These are phyloP conservation scores for Penicillium soppii DNA, from an alignment of 495 filamentous ascomycete species.

Conservation along the genomic window DNA sequence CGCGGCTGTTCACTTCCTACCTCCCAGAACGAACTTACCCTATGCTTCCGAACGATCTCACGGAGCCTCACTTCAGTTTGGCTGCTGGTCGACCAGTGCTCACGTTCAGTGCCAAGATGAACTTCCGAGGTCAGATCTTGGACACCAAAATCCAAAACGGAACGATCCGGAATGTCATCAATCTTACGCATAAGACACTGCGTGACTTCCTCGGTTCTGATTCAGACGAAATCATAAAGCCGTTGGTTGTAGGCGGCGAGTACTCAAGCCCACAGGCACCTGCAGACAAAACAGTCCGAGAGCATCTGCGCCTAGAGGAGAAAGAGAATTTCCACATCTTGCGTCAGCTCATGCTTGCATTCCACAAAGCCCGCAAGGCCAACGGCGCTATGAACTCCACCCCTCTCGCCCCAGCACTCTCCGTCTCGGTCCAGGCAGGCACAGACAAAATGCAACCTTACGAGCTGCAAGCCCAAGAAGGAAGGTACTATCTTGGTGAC, in stretches of 20 bases:
- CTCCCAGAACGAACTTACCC: conserved; percentile 66
- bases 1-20: conserved; percentile 67
- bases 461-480: conserved; percentile 26
- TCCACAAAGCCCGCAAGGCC: conserved; percentile 35
- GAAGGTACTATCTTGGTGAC: conserved; percentile 48
- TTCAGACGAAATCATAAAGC: background rate
- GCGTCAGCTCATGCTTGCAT: conserved; percentile 40
- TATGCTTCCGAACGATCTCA: conserved; percentile 67
- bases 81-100: conserved; percentile 63
- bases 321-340: conserved; percentile 40
- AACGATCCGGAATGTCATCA: conserved; percentile 67
- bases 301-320: conserved; percentile 33
- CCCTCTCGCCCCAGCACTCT: conserved; percentile 8
- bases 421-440: conserved; percentile 35
- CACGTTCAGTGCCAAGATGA: conserved; percentile 78
- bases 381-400: conserved; percentile 44
- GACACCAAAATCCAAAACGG: conserved; percentile 73
- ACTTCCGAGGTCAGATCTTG: conserved; percentile 62
- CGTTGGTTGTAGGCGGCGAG: conserved; percentile 43
- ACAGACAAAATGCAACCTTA: conserved; percentile 22
- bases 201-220: conserved; percentile 46
- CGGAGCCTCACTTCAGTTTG: conserved; percentile 67
- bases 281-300: conserved; percentile 12
- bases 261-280: conserved; percentile 8
- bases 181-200: conserved; percentile 63